Evolutionary conservation across 495 filamentous ascomycete genomes (phyloP), one percentile per base, ranked within the genome.

Genomic region (Trypethelium eluteriae): DNA sequence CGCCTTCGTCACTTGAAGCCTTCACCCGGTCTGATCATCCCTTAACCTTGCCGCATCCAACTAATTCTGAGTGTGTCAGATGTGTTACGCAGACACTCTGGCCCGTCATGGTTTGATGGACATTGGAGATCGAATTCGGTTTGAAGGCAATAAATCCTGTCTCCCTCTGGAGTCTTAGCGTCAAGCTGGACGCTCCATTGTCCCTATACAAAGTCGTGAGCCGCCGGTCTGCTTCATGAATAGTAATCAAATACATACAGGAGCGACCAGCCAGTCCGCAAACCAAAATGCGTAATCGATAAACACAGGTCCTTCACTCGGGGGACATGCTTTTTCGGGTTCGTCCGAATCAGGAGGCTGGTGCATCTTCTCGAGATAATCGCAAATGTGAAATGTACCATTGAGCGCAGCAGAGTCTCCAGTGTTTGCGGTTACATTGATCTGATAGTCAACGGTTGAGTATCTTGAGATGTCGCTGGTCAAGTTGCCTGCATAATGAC

Each of bases 341-440:
- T 53, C 49, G 49, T 53, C 49, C 49, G 49, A 53, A 53, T 53
- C 49, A 53, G 49, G 49, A 25, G 49, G 49, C 49, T 53, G 49
- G 49, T 53, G 49, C 49, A 53, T 53, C 49, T 53, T 53, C 49
- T 53, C 49, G 49, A 53, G 49, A 53, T 53, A 53, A 53, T 53
- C 49, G 18, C 49, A 53, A 18, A 53, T 53, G n/a, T 18, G 49
- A n/a, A 53, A 53, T 53, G 49, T 53, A n/a, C 49, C 49, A 53
- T 53, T 53, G 2, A 53, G 49, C 49, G 49, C 49, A 25, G 1
- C 49, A 53, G n/a, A 53, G 49, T 53, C 49, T 11, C 49, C 49
- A 53, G 49, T 53, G n/a, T 53, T 53, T 53, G 49, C 49, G n/a
- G 49, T 53, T n/a, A 25, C 49, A 53, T 53, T 53, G n/a, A 53